These are phyloP conservation scores for Musa itinerans DNA, from an alignment of 176 grass and related monocot genomes.

Conservation along the genomic window DNA sequence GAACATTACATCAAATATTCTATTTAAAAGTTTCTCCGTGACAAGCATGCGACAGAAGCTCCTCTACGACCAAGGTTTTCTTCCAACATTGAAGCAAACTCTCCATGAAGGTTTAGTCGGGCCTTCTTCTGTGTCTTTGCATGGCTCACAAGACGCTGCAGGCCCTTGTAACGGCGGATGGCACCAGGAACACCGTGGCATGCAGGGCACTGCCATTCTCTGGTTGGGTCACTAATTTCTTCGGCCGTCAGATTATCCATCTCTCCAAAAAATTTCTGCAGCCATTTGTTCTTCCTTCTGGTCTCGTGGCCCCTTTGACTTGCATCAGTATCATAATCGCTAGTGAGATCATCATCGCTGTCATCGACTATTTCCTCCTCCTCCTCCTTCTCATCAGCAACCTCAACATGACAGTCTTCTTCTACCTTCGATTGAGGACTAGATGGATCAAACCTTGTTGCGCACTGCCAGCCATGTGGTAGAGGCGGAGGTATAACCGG, in stretches of 20 bases:
- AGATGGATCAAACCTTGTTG: slow-evolving; percentile 33
- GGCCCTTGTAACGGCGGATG: slow-evolving; percentile 71
- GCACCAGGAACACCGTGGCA: slow-evolving; percentile 82
- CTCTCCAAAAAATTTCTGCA: slow-evolving; percentile 53
- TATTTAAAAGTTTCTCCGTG: too few relatives aligned
- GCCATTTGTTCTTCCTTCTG: slow-evolving; percentile 64
- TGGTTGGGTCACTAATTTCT: slow-evolving; percentile 51
- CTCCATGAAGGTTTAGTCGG: slow-evolving; percentile 63
- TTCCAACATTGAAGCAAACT: slow-evolving; percentile 62
- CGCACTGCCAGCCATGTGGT: slow-evolving; percentile 48
- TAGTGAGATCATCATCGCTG: slow-evolving; percentile 34
- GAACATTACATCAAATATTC: too few relatives aligned
- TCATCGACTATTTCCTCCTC: slow-evolving; percentile 39
- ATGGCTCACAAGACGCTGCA: slow-evolving; percentile 65
- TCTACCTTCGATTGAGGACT: slow-evolving; percentile 34
- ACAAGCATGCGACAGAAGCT: slow-evolving; percentile 47
- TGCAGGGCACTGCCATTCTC: slow-evolving; percentile 65
- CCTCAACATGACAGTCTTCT: slow-evolving; percentile 19
- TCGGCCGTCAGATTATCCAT: slow-evolving; percentile 49
- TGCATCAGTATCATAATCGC: slow-evolving; percentile 60
- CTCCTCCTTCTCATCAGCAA: slow-evolving; percentile 29
- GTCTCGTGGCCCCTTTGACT: slow-evolving; percentile 58
- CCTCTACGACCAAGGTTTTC: slow-evolving; percentile 52
- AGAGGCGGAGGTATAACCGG: slow-evolving; percentile 38
- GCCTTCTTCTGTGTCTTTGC: slow-evolving; percentile 59